phyloP scores from a whole-genome alignment of 2,329 filamentous ascomycete species.

The Aspergillus alliaceus region DNA sequence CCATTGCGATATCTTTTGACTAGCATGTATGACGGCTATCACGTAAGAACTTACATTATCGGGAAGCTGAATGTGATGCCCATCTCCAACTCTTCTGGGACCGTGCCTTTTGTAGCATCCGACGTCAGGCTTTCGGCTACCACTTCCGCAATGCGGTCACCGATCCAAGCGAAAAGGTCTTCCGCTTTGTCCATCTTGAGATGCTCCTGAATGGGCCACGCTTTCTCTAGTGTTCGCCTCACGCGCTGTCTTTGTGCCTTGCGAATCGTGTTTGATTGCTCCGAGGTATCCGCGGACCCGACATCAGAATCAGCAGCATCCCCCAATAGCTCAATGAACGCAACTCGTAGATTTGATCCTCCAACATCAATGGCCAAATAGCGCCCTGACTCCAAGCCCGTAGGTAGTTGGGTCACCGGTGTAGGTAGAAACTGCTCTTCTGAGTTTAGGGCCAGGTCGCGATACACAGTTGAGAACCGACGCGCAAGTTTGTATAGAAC shows the following conservation, averaged over 20 bases:
- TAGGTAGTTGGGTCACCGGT: constrained; percentile 48
- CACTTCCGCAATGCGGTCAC: constrained; percentile 71
- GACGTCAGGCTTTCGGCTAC: constrained; percentile 55
- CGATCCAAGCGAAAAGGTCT: constrained; percentile 79
- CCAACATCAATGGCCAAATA: constrained; percentile 60
- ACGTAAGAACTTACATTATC: constrained; percentile 43
- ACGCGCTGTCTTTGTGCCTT: constrained; percentile 50
- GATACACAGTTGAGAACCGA: constrained; percentile 47
- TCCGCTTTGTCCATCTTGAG: constrained; percentile 67
- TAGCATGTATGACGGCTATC: not conserved
- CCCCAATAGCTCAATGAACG: constrained; percentile 55
- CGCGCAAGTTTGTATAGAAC: constrained; percentile 47
- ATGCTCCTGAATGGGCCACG: constrained; percentile 57
- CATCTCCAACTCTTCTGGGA: constrained; percentile 49
- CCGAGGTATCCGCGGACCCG: constrained; percentile 31
- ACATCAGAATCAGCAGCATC: constrained; percentile 40
- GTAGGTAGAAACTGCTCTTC: constrained; percentile 50
- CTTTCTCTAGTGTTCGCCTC: constrained; percentile 48
- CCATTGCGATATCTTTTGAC: not conserved
- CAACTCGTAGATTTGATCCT: constrained; percentile 56
- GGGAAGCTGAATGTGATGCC: constrained; percentile 53
- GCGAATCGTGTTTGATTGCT: constrained; percentile 45
- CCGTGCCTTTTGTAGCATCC: constrained; percentile 37
- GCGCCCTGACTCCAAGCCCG: constrained; percentile 54
- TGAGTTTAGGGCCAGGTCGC: constrained; percentile 44